These are phyloP conservation scores for Macrophomina phaseolina DNA, from an alignment of 2,329 filamentous ascomycete genomes.

Conservation along the genomic window DNA sequence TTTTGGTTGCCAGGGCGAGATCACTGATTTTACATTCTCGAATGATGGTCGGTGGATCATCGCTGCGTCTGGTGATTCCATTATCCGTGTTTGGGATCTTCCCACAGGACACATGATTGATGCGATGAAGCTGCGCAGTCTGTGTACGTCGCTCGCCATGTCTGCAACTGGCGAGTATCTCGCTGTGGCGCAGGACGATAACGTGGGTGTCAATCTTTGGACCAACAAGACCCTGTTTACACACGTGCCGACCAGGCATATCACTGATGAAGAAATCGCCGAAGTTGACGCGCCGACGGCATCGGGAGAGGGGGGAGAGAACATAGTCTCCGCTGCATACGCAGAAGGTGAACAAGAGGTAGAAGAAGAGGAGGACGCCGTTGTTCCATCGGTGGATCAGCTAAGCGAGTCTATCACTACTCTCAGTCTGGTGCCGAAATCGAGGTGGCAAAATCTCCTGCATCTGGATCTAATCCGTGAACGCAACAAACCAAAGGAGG, in stretches of 20 bases:
- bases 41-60: slow-evolving; percentile 94
- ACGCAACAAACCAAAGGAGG: slow-evolving; percentile 91
- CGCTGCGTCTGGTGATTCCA: slow-evolving; percentile 79
- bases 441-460: slow-evolving; percentile 90
- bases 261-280: slow-evolving; percentile 76
- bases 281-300: slow-evolving; percentile 72
- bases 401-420: slow-evolving; percentile 84
- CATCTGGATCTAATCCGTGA: slow-evolving; percentile 89
- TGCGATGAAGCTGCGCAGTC: slow-evolving; percentile 77
- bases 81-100: slow-evolving; percentile 90
- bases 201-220: slow-evolving; percentile 92
- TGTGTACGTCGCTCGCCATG: slow-evolving; percentile 85
- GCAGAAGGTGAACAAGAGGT: slow-evolving; percentile 59
- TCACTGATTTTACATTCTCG: slow-evolving; percentile 69
- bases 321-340: slow-evolving; percentile 77
- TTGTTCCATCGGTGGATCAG: slow-evolving; percentile 69
- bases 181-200: slow-evolving; percentile 83
- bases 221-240: slow-evolving; percentile 92
- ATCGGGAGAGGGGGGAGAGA: slow-evolving; percentile 81
- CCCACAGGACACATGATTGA: slow-evolving; percentile 96
- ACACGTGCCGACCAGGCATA: slow-evolving; percentile 83
- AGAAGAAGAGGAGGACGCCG: slow-evolving; percentile 51
- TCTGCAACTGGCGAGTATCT: slow-evolving; percentile 90
- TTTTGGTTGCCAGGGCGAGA: slow-evolving; percentile 66
- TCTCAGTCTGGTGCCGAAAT: slow-evolving; percentile 85